phyloP scores from a whole-genome alignment of 345 rosid genomes.

The Salix exigua region DNA sequence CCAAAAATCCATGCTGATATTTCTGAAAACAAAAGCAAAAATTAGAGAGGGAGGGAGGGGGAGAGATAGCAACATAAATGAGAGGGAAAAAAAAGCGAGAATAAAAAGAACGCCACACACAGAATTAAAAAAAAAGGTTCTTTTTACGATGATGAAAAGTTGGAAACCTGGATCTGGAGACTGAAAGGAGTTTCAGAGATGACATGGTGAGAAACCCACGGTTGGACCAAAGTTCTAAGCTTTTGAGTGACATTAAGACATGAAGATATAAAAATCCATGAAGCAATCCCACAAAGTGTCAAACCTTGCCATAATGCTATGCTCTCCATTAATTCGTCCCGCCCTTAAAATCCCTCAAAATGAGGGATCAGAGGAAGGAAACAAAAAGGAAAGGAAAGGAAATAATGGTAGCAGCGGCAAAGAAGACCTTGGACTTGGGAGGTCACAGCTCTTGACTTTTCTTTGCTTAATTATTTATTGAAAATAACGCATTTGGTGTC shows the following conservation, averaged over 20 bases:
- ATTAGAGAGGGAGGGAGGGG: background rate
- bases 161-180: slow-evolving; percentile 76
- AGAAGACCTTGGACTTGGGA: background rate
- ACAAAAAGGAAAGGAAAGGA: background rate
- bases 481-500: background rate
- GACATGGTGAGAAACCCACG: slow-evolving; percentile 62
- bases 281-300: slow-evolving; percentile 53
- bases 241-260: slow-evolving; percentile 53
- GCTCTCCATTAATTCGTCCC: slow-evolving; percentile 55
- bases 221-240: slow-evolving; percentile 69
- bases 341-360: slow-evolving; percentile 11
- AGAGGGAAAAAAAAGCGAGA: background rate
- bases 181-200: slow-evolving; percentile 46
- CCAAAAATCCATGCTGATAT: slow-evolving; percentile 53
- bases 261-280: slow-evolving; percentile 74
- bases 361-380: slow-evolving; percentile 11
- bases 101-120: background rate
- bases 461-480: background rate
- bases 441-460: background rate
- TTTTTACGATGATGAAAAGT: background rate
- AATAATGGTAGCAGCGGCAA: background rate
- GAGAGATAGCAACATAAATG: background rate
- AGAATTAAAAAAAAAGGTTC: slow-evolving; percentile 9
- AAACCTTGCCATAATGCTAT: slow-evolving; percentile 67
- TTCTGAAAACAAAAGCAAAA: slow-evolving; percentile 44